Conservation (phyloP, 768 basidiomycete species). For the Leccinum aurantiacum region DNA sequence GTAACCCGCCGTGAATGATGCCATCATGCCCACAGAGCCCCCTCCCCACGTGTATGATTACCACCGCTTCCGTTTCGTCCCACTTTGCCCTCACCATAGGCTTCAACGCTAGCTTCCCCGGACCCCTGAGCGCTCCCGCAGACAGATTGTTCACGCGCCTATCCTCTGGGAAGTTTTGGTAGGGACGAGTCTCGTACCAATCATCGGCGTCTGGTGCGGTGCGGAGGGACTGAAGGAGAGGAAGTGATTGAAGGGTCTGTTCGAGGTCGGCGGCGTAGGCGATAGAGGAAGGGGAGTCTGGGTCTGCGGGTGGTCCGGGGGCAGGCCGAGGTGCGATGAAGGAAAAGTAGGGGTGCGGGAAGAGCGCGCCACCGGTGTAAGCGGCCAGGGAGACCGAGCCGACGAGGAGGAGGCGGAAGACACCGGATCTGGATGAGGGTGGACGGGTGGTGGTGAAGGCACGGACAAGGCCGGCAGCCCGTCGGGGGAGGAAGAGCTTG, state of each 20-base stretch:
- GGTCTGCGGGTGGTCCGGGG: conserved; percentile 60
- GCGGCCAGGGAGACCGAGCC: conserved; percentile 27
- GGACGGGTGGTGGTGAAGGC: conserved; percentile 18
- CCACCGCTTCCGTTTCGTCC: conserved; percentile 73
- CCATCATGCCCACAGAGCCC: conserved; percentile 93
- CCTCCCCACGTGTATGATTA: conserved; percentile 79
- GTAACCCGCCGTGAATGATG: conserved; percentile 88
- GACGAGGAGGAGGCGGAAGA: conserved; percentile 24
- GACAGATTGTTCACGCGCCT: conserved; percentile 81
- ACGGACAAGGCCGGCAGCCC: conserved; percentile 9
- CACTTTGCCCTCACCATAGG: conserved; percentile 72
- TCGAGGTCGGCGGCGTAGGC: conserved; percentile 65
- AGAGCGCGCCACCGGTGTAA: conserved; percentile 61
- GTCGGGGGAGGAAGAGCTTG: conserved; percentile 8
- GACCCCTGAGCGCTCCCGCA: conserved; percentile 82
- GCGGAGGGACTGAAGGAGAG: conserved; percentile 55
- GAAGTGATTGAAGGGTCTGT: conserved; percentile 61
- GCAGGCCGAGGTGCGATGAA: conserved; percentile 77
- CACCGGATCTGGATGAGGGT: background rate
- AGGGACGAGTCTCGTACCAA: conserved; percentile 83
- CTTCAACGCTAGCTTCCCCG: conserved; percentile 77
- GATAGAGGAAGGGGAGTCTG: conserved; percentile 55
- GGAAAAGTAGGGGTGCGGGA: conserved; percentile 63
- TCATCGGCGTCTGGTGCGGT: conserved; percentile 46
- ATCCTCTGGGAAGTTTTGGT: conserved; percentile 65